phyloP scores from a whole-genome alignment of 768 basidiomycete genomes.

The Hirschioporus abietinus region DNA sequence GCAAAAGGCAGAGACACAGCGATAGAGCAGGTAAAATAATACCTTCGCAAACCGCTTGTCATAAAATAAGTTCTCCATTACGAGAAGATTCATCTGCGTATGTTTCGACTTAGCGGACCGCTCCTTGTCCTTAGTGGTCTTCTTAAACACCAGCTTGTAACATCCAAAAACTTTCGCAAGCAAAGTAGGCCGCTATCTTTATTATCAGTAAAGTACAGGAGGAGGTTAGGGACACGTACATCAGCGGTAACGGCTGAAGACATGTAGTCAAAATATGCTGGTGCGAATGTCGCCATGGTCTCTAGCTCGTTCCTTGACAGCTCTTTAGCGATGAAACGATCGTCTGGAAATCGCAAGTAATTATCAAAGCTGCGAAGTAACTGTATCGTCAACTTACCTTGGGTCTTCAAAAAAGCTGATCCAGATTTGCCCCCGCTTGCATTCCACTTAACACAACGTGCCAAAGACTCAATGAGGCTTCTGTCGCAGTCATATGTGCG shows the following conservation, averaged over 20 bases:
- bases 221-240: conserved; percentile 37
- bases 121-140: conserved; percentile 64
- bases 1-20: background rate
- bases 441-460: conserved; percentile 95
- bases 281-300: conserved; percentile 94
- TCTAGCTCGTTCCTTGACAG: conserved; percentile 87
- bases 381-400: conserved; percentile 45
- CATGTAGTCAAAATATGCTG: conserved; percentile 98
- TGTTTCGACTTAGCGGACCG: conserved; percentile 59
- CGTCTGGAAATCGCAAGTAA: conserved; percentile 48
- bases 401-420: conserved; percentile 93
- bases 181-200: conserved; percentile 77
- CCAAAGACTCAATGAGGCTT: conserved; percentile 89
- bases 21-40: conserved; percentile 2
- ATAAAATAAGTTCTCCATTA: conserved; percentile 98
- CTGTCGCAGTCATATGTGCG: conserved; percentile 91
- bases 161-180: conserved; percentile 97
- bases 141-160: conserved; percentile 88
- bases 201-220: conserved; percentile 13
- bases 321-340: conserved; percentile 98
- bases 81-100: conserved; percentile 90
- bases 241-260: conserved; percentile 85
- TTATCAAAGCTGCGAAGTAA: background rate
- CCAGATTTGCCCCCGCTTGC: conserved; percentile 95
- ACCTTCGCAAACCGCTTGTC: conserved; percentile 88